Percentiles rank a stretch among this genome's conserved stretches.
Evolutionary conservation across 306 rosid genomes (phyloP).

Genomic region (Citrullus amarus): DNA sequence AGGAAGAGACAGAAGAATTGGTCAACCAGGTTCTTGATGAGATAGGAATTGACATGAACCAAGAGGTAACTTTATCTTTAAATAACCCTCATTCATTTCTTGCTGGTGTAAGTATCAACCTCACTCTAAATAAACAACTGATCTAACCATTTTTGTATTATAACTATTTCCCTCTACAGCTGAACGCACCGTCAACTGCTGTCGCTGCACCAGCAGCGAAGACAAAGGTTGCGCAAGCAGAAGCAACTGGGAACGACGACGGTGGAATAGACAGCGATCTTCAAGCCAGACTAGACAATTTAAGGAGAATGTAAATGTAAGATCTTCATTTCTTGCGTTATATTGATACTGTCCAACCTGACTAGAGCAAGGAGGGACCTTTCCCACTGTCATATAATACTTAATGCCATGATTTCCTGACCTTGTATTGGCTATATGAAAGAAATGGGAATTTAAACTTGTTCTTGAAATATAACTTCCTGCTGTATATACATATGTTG

Average conservation of each 20-base stretch:
- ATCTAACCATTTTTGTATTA: neutral
- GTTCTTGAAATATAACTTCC: neutral
- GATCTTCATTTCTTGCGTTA: conserved; percentile 18
- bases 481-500: neutral
- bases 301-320: conserved; percentile 46
- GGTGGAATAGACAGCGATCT: conserved; percentile 78
- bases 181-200: conserved; percentile 70
- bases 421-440: neutral
- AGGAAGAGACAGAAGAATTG: conserved; percentile 84
- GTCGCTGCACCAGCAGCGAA: conserved; percentile 73
- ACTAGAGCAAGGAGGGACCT: conserved; percentile 14
- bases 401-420: neutral
- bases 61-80: conserved; percentile 47
- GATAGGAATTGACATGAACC: conserved; percentile 75
- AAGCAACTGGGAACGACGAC: conserved; percentile 51
- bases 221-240: conserved; percentile 69
- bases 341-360: conserved; percentile 7
- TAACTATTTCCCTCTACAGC: conserved; percentile 30
- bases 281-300: conserved; percentile 86
- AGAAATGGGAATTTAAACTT: neutral
- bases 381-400: neutral
- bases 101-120: neutral
- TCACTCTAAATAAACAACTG: neutral
- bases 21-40: conserved; percentile 94
- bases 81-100: neutral